Evolutionary conservation across 2,329 filamentous ascomycete species (phyloP).

Genomic region (Aureobasidium zeae): DNA sequence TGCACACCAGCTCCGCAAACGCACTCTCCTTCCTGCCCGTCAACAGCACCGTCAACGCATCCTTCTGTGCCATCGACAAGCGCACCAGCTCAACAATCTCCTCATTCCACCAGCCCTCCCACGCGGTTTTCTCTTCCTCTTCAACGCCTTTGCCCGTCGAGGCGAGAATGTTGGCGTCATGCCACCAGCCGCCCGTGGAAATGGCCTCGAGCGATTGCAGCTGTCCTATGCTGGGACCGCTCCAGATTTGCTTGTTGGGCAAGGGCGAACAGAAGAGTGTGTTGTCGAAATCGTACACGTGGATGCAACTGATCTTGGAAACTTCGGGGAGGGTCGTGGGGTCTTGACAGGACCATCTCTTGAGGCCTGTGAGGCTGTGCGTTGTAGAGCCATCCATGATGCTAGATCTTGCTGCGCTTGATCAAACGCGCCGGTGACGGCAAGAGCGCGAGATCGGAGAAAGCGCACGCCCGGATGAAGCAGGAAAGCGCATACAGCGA

Average conservation of each 20-base stretch:
- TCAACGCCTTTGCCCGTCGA: conserved; percentile 77
- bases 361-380: conserved; percentile 62
- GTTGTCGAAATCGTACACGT: conserved; percentile 98
- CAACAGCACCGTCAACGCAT: conserved; percentile 74
- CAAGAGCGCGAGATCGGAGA: background rate
- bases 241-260: conserved; percentile 84
- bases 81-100: conserved; percentile 68
- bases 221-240: conserved; percentile 63
- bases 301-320: conserved; percentile 65
- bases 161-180: conserved; percentile 75
- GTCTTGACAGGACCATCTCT: conserved; percentile 73
- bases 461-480: background rate
- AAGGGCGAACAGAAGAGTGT: conserved; percentile 87
- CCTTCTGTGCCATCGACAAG: conserved; percentile 73
- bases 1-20: conserved; percentile 71
- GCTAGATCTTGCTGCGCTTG: too few species aligned
- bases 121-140: conserved; percentile 71
- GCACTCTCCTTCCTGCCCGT: conserved; percentile 73
- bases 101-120: conserved; percentile 97
- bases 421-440: too few species aligned
- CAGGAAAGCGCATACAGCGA: conserved; percentile 5
- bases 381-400: conserved; percentile 1
- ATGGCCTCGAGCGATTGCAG: conserved; percentile 69
- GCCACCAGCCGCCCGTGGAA: conserved; percentile 90
- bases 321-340: conserved; percentile 58